Evolutionary conservation across 495 filamentous ascomycete species (phyloP).

Genomic region (Daldinia childiae): DNA sequence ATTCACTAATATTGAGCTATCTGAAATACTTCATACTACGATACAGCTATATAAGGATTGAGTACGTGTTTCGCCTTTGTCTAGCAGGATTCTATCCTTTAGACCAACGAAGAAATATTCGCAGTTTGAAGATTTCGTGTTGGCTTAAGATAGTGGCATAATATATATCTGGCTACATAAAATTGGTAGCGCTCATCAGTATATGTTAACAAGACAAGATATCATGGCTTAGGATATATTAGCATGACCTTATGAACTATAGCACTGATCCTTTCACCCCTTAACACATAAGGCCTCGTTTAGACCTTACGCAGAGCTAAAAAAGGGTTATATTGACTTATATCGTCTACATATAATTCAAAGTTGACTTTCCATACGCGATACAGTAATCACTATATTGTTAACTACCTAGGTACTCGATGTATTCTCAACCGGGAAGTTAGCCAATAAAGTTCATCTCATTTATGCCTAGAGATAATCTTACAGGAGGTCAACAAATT

Average conservation of each 20-base stretch:
- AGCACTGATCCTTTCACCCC: neutral
- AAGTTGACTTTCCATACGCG: too few species aligned
- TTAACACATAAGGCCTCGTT: neutral
- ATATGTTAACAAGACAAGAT: neutral
- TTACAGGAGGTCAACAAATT: too few species aligned
- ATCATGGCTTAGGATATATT: neutral
- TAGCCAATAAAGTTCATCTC: neutral
- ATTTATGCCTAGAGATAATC: too few species aligned
- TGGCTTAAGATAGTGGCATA: neutral
- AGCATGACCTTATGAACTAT: neutral
- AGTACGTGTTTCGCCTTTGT: neutral
- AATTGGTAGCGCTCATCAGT: neutral
- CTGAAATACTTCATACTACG: neutral
- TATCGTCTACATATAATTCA: too few species aligned
- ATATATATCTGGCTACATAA: neutral
- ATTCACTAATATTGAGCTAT: neutral
- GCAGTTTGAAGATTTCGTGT: neutral
- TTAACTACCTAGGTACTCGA: neutral
- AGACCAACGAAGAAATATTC: neutral
- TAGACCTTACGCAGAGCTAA: neutral
- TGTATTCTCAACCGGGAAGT: neutral
- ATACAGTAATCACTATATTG: too few species aligned
- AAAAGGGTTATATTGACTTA: too few species aligned
- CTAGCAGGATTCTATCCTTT: neutral
- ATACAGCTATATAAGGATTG: neutral